Percentiles rank a stretch among this genome's conserved stretches.
Conservation (phyloP, 768 basidiomycete species). For the Leucosporidium creatinivorum region DNA sequence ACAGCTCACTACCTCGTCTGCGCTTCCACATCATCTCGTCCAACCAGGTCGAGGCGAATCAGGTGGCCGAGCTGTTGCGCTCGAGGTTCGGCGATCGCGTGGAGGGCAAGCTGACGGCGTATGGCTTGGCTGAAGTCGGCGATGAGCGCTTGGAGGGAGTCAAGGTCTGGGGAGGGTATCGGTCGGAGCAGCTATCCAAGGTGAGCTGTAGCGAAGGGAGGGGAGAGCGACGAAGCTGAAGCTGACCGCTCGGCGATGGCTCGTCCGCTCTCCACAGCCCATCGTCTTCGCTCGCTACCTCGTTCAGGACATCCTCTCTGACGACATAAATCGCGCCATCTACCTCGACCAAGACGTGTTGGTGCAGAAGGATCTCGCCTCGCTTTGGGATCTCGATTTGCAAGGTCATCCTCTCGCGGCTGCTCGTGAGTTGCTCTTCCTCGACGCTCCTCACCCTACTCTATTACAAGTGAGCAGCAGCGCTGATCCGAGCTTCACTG, state of each 20-base stretch:
- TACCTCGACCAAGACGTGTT: slow-evolving; percentile 12
- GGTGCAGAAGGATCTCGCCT: not conserved
- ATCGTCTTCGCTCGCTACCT: slow-evolving; percentile 5
- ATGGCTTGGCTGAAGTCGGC: not conserved
- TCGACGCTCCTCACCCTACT: not conserved
- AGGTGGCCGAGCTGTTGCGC: not conserved
- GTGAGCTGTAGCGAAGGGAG: not conserved
- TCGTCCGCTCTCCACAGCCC: not conserved
- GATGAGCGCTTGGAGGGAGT: not conserved
- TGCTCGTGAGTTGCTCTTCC: not conserved
- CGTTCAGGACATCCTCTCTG: not conserved
- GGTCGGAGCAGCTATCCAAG: not conserved
- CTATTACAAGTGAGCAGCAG: not conserved
- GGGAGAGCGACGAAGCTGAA: not conserved
- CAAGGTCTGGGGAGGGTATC: not conserved
- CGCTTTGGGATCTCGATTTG: not conserved
- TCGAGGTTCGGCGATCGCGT: not conserved
- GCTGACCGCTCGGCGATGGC: not conserved
- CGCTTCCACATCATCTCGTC: slow-evolving; percentile 4
- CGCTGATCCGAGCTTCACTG: not conserved
- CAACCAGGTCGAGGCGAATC: not conserved
- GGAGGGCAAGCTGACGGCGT: not conserved
- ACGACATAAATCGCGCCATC: not conserved
- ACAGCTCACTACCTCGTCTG: not conserved
- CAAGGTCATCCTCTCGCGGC: slow-evolving; percentile 6